Evolutionary conservation across 257 asterid genomes (phyloP), one percentile per base, ranked within the genome.

Genomic region (Mitragyna speciosa): DNA sequence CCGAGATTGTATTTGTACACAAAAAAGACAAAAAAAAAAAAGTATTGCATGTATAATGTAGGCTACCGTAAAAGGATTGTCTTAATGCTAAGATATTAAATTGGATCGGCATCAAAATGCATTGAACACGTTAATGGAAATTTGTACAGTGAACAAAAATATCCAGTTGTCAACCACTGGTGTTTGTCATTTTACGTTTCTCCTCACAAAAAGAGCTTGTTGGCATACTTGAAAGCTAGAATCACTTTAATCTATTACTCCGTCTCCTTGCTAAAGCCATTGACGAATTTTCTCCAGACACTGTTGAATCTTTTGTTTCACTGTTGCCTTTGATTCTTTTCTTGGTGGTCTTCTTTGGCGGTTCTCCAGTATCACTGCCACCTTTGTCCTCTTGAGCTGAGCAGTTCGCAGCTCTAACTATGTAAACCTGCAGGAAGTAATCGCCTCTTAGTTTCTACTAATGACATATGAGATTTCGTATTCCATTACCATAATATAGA

Each of bases 351-450:
- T 74, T 61, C 82, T 80, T 81, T 33, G 75, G 51, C 20, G 84
- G 68, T 70, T 87, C 87, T 70, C 84, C 90, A 30, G 51, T 88
- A 43, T 80, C 88, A 76, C 72, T 47, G n/a, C 54, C 87, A 14
- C 47, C 24, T 11, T 15, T 16, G 43, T 80, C 81, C 9, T 73
- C 85, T 58, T 69, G 64, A 30, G 81, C 83, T 73, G 79, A 45
- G 76, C 83, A 70, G 47, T 81, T 69, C 41, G 79, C 83, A 68
- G 95, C 93, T 79, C 92, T 87, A 77, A 90, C 91, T 56, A 88
- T 87, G 83, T 94, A 83, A 41, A 93, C 93, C 98, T 93, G 85
- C 78, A 41, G 33, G 20, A 63, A 22, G 15, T 11, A 20, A 33
- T 47, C 0, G n/a, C 26, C 0, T 1, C 49, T 45, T 56, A 22